Conservation (phyloP, 164 flowering plant genomes). For the Chimonanthus salicifolius region DNA sequence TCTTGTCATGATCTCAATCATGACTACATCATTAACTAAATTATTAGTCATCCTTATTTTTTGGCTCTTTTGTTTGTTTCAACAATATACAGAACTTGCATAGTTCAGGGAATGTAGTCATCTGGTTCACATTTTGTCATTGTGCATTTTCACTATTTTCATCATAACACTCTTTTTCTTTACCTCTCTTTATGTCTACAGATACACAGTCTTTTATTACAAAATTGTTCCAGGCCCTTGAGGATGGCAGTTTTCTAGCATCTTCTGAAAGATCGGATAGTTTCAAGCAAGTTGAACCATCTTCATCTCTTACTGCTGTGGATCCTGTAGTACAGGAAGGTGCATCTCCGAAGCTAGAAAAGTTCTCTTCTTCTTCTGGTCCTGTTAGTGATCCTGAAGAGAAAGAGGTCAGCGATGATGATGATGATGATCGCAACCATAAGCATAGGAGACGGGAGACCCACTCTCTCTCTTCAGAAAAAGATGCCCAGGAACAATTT, state of each 20-base stretch:
- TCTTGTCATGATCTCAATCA: no score
- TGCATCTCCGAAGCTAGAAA: slow-evolving; percentile 43
- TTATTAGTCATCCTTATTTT: no score
- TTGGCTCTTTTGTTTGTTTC: no score
- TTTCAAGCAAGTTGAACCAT: slow-evolving; percentile 18
- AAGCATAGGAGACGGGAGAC: slow-evolving; percentile 83
- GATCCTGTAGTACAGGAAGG: slow-evolving; percentile 42
- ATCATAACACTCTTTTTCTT: background rate
- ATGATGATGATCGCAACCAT: slow-evolving; percentile 94
- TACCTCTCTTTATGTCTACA: slow-evolving; percentile 10
- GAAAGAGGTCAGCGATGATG: slow-evolving; percentile 81
- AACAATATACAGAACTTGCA: no score
- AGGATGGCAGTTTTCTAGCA: slow-evolving; percentile 21
- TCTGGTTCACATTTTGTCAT: background rate
- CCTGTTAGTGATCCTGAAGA: slow-evolving; percentile 70
- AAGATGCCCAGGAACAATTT: slow-evolving; percentile 40
- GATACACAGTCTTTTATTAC: slow-evolving; percentile 28
- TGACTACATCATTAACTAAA: no score
- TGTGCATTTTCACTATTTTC: background rate
- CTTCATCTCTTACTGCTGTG: slow-evolving; percentile 11
- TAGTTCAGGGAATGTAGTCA: background rate
- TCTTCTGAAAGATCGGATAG: slow-evolving; percentile 14
- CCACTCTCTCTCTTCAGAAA: slow-evolving; percentile 60
- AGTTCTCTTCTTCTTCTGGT: slow-evolving; percentile 48
- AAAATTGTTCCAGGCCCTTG: slow-evolving; percentile 28